phyloP scores from a whole-genome alignment of 1,139 yeast genomes.

The Pichia cactophila region DNA sequence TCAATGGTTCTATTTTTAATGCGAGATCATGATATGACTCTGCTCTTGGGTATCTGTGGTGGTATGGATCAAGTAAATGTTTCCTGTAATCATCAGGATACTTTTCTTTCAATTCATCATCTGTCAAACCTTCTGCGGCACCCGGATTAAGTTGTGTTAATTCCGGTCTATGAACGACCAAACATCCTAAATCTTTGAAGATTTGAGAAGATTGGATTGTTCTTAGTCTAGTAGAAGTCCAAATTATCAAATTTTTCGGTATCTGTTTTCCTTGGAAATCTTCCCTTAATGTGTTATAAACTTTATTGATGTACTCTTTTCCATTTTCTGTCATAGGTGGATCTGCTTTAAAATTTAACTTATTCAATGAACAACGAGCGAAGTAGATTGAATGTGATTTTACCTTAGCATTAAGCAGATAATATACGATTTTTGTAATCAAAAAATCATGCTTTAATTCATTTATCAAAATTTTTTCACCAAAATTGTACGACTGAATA shows the following conservation, averaged over 20 bases:
- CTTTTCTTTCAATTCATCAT: conserved; percentile 47
- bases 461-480: conserved; percentile 76
- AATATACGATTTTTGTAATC: conserved; percentile 82
- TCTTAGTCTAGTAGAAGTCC: conserved; percentile 88
- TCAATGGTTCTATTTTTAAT: conserved; percentile 84
- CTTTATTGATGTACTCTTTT: conserved; percentile 40
- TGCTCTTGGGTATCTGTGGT: conserved; percentile 83
- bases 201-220: conserved; percentile 73
- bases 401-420: conserved; percentile 78
- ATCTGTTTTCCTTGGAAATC: conserved; percentile 33
- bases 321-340: conserved; percentile 64
- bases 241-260: conserved; percentile 55
- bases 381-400: conserved; percentile 82
- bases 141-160: conserved; percentile 89
- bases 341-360: conserved; percentile 48
- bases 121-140: conserved; percentile 62
- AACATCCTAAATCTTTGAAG: conserved; percentile 51
- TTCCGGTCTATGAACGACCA: conserved; percentile 69
- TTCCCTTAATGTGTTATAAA: conserved; percentile 33
- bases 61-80: conserved; percentile 75
- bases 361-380: conserved; percentile 70
- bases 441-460: conserved; percentile 81
- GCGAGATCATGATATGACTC: conserved; percentile 96
- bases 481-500: conserved; percentile 82
- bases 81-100: conserved; percentile 67